A percentile compares a stretch with the other conserved stretches of the same genome.
phyloP scores from a whole-genome alignment of 495 filamentous ascomycete genomes.

The Ascodesmis nigricans region DNA sequence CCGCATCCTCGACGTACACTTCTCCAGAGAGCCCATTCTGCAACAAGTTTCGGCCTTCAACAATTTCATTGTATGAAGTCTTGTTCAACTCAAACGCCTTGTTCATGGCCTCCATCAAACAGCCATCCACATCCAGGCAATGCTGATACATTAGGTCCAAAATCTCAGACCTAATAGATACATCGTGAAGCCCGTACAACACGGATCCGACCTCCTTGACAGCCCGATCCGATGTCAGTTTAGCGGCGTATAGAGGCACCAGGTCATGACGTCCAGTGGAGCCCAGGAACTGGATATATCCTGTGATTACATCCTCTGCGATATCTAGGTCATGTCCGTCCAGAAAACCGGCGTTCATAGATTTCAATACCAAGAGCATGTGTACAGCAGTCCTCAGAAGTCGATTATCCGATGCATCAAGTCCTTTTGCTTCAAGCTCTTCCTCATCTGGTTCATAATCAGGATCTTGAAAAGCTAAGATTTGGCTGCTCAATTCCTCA shows the following conservation, averaged over 20 bases:
- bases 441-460: slow-evolving; percentile 14
- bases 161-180: no score
- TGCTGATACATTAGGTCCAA: slow-evolving; percentile 35
- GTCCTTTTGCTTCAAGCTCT: slow-evolving; percentile 5
- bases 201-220: no score
- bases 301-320: slow-evolving; percentile 45
- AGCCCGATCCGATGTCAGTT: slow-evolving; percentile 33
- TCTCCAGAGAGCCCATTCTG: slow-evolving; percentile 36
- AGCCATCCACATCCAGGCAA: slow-evolving; percentile 30
- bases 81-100: slow-evolving; percentile 12
- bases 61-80: slow-evolving; percentile 4
- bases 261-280: slow-evolving; percentile 45
- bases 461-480: slow-evolving; percentile 6
- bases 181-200: no score
- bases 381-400: slow-evolving; percentile 38
- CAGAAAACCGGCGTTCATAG: slow-evolving; percentile 24
- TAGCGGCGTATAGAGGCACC: slow-evolving; percentile 69
- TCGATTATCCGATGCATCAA: slow-evolving; percentile 12
- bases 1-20: slow-evolving; percentile 44
- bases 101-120: slow-evolving; percentile 26
- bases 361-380: slow-evolving; percentile 29
- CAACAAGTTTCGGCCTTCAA: slow-evolving; percentile 5
- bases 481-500: slow-evolving; percentile 12
- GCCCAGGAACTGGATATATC: slow-evolving; percentile 60
- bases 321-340: slow-evolving; percentile 11